Percentiles rank a stretch among this genome's conserved stretches.
These are phyloP conservation scores for Fusarium sp. DNA, from an alignment of 2,329 filamentous ascomycete genomes.

Conservation along the genomic window DNA sequence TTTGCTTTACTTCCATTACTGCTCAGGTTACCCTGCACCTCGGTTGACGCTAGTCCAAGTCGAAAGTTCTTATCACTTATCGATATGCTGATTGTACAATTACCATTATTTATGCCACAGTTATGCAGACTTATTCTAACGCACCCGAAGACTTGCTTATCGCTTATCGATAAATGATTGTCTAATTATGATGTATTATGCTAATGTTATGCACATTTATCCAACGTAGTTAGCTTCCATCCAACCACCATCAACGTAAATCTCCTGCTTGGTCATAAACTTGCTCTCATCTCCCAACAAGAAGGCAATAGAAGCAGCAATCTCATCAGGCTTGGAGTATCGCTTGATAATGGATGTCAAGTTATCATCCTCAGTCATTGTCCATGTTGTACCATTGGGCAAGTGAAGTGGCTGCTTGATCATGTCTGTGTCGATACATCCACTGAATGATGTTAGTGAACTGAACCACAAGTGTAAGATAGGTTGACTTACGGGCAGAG, in stretches of 20 bases:
- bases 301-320: constrained; percentile 48
- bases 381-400: constrained; percentile 42
- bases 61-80: neutral
- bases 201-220: neutral
- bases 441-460: constrained; percentile 15
- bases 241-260: constrained; percentile 49
- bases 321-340: constrained; percentile 46
- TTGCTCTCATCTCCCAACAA: constrained; percentile 49
- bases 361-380: constrained; percentile 43
- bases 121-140: constrained; percentile 1
- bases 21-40: neutral
- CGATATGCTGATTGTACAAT: neutral
- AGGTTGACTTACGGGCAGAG: constrained; percentile 35
- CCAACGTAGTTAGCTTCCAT: constrained; percentile 43
- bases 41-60: no score
- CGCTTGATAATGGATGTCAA: constrained; percentile 46
- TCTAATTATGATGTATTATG: neutral
- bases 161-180: neutral
- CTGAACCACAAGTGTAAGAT: rapidly evolving
- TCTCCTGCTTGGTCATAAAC: constrained; percentile 48
- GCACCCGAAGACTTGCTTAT: constrained; percentile 21
- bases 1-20: neutral
- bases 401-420: constrained; percentile 44
- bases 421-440: constrained; percentile 48
- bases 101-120: neutral